Evolutionary conservation across 257 asterid species (phyloP), one percentile per base, ranked within the genome.

Genomic region (Phtheirospermum japonicum): DNA sequence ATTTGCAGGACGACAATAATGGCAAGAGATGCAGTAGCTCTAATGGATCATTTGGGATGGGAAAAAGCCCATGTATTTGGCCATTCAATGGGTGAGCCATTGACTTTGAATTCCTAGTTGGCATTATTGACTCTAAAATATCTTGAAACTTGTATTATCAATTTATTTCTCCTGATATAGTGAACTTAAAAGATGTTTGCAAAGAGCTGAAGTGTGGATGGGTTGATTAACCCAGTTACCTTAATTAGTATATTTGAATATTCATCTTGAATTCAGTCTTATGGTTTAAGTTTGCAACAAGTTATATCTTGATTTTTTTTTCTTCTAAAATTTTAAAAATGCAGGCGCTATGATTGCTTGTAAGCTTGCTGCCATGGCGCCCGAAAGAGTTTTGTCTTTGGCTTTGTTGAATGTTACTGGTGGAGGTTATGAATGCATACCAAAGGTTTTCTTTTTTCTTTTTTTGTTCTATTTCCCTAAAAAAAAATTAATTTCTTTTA

Each of bases 11-110:
- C 97, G 23, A 78, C 49, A 42, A 78, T 74, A 8, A 90, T 93
- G 99, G 99, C 99, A 16, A 85, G 80, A 73, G 99, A 93, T 77
- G 96, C 96, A 54, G 66, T 93, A 68, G 95, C 96, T 76, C 14
- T 93, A 28, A 87, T 90, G 97, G 95, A 93, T 85, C 95, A 89
- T 64, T 75, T 93, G 81, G 95, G 94, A 36, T 93, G 97, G 99
- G 34, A 71, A 75, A 90, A 80, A 67, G 99, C 95, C 10, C 97
- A 93, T 67, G 79, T 93, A 8, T 85, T 93, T 74, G 97, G 99
- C 19, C 99, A 93, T 80, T 93, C 99, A 4, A 93, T 93, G 99
- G 99, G 99, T 93, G 77, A 76, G 96, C 18, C 11, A 58, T 68
- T 51, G 66, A 56, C 51, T 76, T 55, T 50, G 60, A 57, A 36